Evolutionary conservation across 176 grass and related monocot species (phyloP), one percentile per base, ranked within the genome.

Genomic region (Aegilops umbellulata): DNA sequence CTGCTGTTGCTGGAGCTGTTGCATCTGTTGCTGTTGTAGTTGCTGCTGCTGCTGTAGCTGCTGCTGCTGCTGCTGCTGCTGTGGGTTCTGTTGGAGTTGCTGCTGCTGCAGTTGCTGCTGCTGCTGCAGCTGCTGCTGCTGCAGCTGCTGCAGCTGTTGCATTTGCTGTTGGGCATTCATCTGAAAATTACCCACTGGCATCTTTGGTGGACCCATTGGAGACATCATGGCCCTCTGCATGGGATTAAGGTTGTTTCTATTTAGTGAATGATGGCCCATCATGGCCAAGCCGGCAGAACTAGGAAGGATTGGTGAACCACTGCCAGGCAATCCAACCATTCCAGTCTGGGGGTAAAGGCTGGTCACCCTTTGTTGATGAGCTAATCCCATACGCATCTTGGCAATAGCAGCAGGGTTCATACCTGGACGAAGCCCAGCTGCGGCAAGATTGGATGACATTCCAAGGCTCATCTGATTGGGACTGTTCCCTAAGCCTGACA

Each of bases 171-270:
- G 93, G 47, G 92, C 35, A 69, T 88, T 94, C 82, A 91, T 46
- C 81, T 91, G 92, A 82, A 93, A 96, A 30, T 89, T 93, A 78
- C 84, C 57, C 68, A 88, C 92, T 38, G 90, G 61, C 55, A 96
- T 95, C 86, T 99, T 99, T 77, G 97, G 97, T 77, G 97, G 97
- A 41, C 90, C 97, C 97, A 99, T 96, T 4, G 91, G 64, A 39
- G 93, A 89, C 86, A 98, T 84, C 87, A 87, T 81, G 62, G 79
- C 88, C 86, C 94, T 74, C 66, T 96, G 94, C 76, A 94, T 27
- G 30, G 87, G 77, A 81, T 3, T 88, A 23, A 96, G 88, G 85
- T 86, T 96, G 79, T 83, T 85, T 86, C 94, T 90, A 57, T 91
- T 99, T 20, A 96, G 69, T 4, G 82, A 77, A 58, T 92, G 94